Evolutionary conservation across 352 stramenopile species (phyloP).

Genomic region (Globisporangium emineosum): DNA sequence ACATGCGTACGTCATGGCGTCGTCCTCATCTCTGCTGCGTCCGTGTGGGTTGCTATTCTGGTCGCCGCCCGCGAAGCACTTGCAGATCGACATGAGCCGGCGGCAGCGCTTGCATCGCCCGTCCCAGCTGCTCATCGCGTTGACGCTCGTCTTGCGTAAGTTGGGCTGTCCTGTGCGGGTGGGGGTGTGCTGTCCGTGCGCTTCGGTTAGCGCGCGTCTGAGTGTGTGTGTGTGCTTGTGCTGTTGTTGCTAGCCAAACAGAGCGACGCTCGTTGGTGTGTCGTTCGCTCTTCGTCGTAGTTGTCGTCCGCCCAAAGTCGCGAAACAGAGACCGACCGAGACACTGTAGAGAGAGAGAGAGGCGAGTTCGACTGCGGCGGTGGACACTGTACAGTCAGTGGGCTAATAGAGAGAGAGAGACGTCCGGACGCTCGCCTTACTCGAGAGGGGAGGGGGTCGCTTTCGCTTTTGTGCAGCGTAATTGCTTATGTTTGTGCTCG

Average conservation of each 20-base stretch:
- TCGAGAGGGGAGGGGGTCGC: neutral
- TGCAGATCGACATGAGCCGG: slow-evolving; percentile 21
- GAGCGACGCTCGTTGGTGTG: neutral
- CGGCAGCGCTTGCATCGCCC: slow-evolving; percentile 17
- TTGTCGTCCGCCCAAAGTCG: neutral
- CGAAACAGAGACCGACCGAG: too few relatives aligned
- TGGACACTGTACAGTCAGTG: neutral
- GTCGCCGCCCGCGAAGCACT: slow-evolving; percentile 14
- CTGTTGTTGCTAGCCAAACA: neutral
- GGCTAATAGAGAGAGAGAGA: slow-evolving; percentile 1
- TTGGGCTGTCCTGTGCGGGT: neutral
- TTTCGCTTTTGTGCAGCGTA: neutral
- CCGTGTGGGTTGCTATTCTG: slow-evolving; percentile 13
- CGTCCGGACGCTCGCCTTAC: neutral
- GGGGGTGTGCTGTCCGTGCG: neutral
- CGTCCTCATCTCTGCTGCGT: neutral
- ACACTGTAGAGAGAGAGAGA: neutral
- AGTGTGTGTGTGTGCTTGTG: neutral
- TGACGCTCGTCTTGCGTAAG: neutral
- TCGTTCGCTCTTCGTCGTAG: neutral
- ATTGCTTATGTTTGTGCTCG: slow-evolving; percentile 1
- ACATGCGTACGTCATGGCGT: slow-evolving; percentile 7
- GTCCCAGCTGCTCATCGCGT: slow-evolving; percentile 19
- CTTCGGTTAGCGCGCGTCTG: neutral
- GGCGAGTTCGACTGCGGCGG: neutral